phyloP scores from a whole-genome alignment of 441 rosid genomes.

The Gossypium aridum region DNA sequence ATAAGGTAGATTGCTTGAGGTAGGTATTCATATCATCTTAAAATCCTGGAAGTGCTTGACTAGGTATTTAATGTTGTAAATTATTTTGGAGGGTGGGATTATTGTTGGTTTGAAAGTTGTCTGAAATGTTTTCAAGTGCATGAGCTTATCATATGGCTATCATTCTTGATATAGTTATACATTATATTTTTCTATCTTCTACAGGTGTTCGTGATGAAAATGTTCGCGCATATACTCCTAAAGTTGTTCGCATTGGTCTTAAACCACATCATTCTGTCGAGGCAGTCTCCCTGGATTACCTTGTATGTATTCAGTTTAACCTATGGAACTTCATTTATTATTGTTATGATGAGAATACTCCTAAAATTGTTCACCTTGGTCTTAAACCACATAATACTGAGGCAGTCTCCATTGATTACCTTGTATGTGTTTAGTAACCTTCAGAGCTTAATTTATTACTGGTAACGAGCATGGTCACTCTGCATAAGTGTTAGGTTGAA shows the following conservation, averaged over 20 bases:
- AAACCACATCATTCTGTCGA: slow-evolving; percentile 85
- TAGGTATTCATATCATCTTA: slow-evolving; percentile 6
- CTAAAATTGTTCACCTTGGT: slow-evolving; percentile 89
- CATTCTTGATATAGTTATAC: background rate
- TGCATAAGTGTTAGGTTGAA: background rate
- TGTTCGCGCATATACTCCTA: slow-evolving; percentile 62
- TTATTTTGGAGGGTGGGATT: background rate
- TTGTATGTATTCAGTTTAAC: slow-evolving; percentile 44
- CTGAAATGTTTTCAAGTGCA: slow-evolving; percentile 3
- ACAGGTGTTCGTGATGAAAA: slow-evolving; percentile 86
- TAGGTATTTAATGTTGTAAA: background rate
- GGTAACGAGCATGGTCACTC: background rate
- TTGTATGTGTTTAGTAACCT: slow-evolving; percentile 43
- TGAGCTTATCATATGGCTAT: background rate
- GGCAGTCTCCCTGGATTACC: slow-evolving; percentile 83
- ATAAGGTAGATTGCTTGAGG: background rate
- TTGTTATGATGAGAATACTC: slow-evolving; percentile 33
- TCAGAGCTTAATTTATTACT: background rate
- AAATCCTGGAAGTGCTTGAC: background rate
- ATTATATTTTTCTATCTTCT: slow-evolving; percentile 12
- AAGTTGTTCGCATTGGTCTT: slow-evolving; percentile 92
- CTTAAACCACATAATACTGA: slow-evolving; percentile 83
- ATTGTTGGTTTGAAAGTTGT: slow-evolving; percentile 1
- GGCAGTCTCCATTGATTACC: slow-evolving; percentile 80
- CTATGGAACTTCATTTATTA: slow-evolving; percentile 6